These are phyloP conservation scores for Leccinum subtestaceum DNA, from an alignment of 768 basidiomycete genomes.

Conservation along the genomic window DNA sequence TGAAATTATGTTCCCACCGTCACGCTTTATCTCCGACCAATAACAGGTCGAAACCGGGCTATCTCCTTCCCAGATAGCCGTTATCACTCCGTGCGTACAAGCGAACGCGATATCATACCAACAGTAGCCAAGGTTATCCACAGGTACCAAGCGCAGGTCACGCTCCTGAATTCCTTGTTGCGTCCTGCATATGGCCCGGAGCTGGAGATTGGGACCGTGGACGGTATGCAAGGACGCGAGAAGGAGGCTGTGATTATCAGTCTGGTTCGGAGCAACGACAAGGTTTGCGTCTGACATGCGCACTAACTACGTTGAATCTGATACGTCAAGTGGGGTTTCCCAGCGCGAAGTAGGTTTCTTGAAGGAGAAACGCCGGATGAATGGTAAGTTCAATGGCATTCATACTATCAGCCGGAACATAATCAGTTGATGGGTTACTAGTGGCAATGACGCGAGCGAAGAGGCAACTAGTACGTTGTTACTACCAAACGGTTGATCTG, in stretches of 20 bases:
- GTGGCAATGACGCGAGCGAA: slow-evolving; percentile 92
- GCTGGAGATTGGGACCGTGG: slow-evolving; percentile 92
- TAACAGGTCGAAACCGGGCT: slow-evolving; percentile 59
- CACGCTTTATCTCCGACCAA: not conserved
- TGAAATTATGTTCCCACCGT: too few relatives aligned
- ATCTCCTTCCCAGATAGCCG: slow-evolving; percentile 68
- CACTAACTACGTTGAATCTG: not conserved
- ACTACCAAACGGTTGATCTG: too few relatives aligned
- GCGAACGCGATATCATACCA: not conserved
- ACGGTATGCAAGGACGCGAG: slow-evolving; percentile 97
- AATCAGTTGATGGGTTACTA: slow-evolving; percentile 23
- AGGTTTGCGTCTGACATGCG: slow-evolving; percentile 39
- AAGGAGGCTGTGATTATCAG: slow-evolving; percentile 92
- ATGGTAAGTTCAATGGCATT: slow-evolving; percentile 50
- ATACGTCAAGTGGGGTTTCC: not conserved
- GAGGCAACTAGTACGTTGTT: slow-evolving; percentile 72
- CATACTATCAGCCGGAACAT: not conserved
- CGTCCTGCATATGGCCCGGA: slow-evolving; percentile 62
- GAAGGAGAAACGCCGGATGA: slow-evolving; percentile 87
- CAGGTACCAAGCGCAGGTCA: slow-evolving; percentile 91
- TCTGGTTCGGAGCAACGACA: slow-evolving; percentile 89
- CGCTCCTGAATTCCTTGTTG: slow-evolving; percentile 73
- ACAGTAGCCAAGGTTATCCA: not conserved
- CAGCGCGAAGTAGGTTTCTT: slow-evolving; percentile 92
- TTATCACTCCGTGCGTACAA: slow-evolving; percentile 74